Evolutionary conservation across 768 basidiomycete genomes (phyloP).

Genomic region (Favolaschia claudopus): DNA sequence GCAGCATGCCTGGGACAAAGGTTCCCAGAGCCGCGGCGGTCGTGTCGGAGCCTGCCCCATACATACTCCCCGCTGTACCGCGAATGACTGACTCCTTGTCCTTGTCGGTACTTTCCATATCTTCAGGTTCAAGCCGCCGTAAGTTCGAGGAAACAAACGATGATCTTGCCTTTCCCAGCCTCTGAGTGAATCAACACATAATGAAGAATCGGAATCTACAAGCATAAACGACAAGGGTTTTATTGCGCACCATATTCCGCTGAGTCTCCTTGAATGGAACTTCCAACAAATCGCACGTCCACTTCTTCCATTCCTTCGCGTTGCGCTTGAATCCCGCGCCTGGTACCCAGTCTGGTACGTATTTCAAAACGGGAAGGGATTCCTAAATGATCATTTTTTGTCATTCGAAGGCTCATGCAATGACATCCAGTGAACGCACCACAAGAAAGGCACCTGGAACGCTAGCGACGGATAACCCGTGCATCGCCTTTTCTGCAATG

Average conservation of each 20-base stretch:
- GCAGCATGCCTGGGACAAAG: constrained; percentile 46
- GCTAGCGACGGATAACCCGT: constrained; percentile 28
- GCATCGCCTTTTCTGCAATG: constrained; percentile 32
- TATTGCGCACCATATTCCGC: constrained; percentile 37
- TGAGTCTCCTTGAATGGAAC: constrained; percentile 46
- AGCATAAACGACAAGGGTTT: constrained; percentile 12
- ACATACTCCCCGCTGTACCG: neutral
- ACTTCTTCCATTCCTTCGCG: constrained; percentile 41
- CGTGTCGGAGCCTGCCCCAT: constrained; percentile 42
- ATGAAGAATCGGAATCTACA: neutral
- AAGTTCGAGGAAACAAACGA: no score
- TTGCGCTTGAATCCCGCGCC: constrained; percentile 52
- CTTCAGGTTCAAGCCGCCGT: no score
- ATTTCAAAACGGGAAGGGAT: constrained; percentile 24
- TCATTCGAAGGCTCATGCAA: neutral
- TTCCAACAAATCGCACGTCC: constrained; percentile 43
- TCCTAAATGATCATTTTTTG: neutral
- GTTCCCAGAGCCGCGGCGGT: constrained; percentile 41
- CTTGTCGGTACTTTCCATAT: neutral
- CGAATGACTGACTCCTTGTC: constrained; percentile 9
- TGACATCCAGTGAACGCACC: constrained; percentile 32
- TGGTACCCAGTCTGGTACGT: constrained; percentile 49
- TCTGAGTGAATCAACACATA: no score
- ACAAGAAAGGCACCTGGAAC: constrained; percentile 40
- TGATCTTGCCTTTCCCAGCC: constrained; percentile 28